Evolutionary conservation across 177 flowering plant species (phyloP).

Genomic region (Tripterygium wilfordii): DNA sequence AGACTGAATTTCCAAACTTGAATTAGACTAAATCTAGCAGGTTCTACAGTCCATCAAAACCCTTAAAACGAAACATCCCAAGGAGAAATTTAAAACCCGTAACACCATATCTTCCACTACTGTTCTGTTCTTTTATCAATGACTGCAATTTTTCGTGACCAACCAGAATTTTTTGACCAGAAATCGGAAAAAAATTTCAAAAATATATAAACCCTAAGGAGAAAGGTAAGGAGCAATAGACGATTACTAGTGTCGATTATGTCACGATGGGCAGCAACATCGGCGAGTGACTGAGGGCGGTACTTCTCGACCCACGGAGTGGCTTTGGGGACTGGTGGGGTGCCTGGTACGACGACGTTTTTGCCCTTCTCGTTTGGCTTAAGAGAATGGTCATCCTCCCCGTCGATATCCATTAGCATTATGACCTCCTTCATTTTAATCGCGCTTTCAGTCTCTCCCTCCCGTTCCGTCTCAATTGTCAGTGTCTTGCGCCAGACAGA

Average conservation of each 20-base stretch:
- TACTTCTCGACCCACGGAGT: slow-evolving; percentile 97
- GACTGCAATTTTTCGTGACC: no score
- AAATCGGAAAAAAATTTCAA: background rate
- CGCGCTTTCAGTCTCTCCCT: background rate
- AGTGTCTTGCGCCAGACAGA: background rate
- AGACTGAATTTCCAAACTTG: no score
- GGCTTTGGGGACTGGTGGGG: slow-evolving; percentile 29
- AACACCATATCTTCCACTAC: no score
- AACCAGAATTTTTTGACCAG: background rate
- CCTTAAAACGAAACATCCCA: no score
- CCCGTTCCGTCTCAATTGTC: background rate
- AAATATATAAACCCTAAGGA: background rate
- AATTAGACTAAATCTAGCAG: no score
- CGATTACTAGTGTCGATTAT: slow-evolving; percentile 78
- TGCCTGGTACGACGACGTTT: slow-evolving; percentile 18
- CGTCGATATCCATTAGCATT: slow-evolving; percentile 74
- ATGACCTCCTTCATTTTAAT: slow-evolving; percentile 33
- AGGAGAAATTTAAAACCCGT: no score
- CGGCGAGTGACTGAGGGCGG: slow-evolving; percentile 96
- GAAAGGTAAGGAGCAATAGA: slow-evolving; percentile 3
- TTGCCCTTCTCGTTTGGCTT: slow-evolving; percentile 49
- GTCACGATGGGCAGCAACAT: slow-evolving; percentile 98
- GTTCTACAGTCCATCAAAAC: no score
- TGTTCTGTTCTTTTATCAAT: no score
- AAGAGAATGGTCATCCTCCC: slow-evolving; percentile 11